Evolutionary conservation across 495 filamentous ascomycete species (phyloP).

Genomic region (Hypoxylon rickii): DNA sequence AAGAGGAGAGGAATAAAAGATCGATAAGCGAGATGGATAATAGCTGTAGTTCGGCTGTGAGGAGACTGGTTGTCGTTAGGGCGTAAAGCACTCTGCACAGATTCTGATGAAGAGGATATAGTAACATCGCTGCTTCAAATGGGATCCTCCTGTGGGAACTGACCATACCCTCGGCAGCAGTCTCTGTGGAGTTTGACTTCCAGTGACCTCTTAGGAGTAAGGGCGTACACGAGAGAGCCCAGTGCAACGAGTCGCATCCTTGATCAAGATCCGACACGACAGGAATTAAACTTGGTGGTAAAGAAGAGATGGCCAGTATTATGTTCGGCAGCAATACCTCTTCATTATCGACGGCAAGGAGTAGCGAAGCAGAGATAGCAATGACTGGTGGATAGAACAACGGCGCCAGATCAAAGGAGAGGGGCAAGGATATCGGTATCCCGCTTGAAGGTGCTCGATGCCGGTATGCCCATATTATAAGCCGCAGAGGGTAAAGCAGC

Average conservation of each 20-base stretch:
- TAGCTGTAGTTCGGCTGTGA: slow-evolving; percentile 84
- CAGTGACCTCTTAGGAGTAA: slow-evolving; percentile 43
- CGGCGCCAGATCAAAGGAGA: slow-evolving; percentile 87
- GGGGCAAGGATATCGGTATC: slow-evolving; percentile 60
- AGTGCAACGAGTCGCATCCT: slow-evolving; percentile 66
- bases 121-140: slow-evolving; percentile 65
- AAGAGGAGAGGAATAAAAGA: slow-evolving; percentile 73
- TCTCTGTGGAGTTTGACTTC: background rate
- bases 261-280: slow-evolving; percentile 35
- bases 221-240: slow-evolving; percentile 70
- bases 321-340: slow-evolving; percentile 75
- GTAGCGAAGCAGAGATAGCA: slow-evolving; percentile 76
- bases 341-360: slow-evolving; percentile 63
- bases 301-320: slow-evolving; percentile 74
- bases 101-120: slow-evolving; percentile 87
- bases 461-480: slow-evolving; percentile 48
- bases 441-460: slow-evolving; percentile 41
- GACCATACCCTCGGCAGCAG: background rate
- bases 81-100: slow-evolving; percentile 74
- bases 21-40: slow-evolving; percentile 83
- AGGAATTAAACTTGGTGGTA: slow-evolving; percentile 76
- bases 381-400: slow-evolving; percentile 82
- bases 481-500: slow-evolving; percentile 53
- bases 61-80: slow-evolving; percentile 83
- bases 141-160: slow-evolving; percentile 38